These are phyloP conservation scores for Candida pseudofarinosa DNA, from an alignment of 805 yeast species.

Conservation along the genomic window DNA sequence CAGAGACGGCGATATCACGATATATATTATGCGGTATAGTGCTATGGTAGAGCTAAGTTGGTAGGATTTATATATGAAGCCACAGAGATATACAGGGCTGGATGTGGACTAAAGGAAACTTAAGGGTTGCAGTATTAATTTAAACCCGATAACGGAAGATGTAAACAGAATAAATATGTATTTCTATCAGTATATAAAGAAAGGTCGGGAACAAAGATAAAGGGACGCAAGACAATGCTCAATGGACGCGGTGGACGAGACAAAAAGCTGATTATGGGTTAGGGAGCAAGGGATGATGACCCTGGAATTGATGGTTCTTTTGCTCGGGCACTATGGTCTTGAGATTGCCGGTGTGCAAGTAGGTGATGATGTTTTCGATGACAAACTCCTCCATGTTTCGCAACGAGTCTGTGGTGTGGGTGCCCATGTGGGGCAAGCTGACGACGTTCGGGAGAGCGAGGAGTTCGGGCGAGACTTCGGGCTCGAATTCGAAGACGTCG, in stretches of 20 bases:
- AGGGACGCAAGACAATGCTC: too few species aligned
- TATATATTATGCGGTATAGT: too few species aligned
- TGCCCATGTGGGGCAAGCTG: slow-evolving; percentile 87
- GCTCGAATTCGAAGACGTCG: slow-evolving; percentile 77
- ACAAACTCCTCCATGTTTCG: slow-evolving; percentile 77
- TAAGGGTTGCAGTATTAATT: not conserved
- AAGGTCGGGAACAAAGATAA: not conserved
- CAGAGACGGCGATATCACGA: too few species aligned
- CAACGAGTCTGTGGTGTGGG: slow-evolving; percentile 71
- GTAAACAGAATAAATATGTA: not conserved
- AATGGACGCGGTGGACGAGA: too few species aligned
- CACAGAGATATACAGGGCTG: not conserved
- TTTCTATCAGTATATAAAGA: not conserved
- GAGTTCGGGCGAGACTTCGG: slow-evolving; percentile 62
- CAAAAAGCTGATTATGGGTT: not conserved
- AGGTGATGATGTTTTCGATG: slow-evolving; percentile 61
- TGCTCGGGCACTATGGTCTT: slow-evolving; percentile 80
- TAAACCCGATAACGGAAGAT: not conserved
- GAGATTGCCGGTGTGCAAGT: slow-evolving; percentile 63
- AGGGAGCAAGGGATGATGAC: slow-evolving; percentile 1
- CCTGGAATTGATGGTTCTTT: slow-evolving; percentile 24
- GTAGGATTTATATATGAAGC: not conserved
- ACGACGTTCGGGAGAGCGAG: slow-evolving; percentile 63
- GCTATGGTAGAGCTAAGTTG: too few species aligned
- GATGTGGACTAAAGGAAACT: not conserved